Evolutionary conservation across 768 basidiomycete species (phyloP), one percentile per base, ranked within the genome.

Genomic region (Boletus speciosus): DNA sequence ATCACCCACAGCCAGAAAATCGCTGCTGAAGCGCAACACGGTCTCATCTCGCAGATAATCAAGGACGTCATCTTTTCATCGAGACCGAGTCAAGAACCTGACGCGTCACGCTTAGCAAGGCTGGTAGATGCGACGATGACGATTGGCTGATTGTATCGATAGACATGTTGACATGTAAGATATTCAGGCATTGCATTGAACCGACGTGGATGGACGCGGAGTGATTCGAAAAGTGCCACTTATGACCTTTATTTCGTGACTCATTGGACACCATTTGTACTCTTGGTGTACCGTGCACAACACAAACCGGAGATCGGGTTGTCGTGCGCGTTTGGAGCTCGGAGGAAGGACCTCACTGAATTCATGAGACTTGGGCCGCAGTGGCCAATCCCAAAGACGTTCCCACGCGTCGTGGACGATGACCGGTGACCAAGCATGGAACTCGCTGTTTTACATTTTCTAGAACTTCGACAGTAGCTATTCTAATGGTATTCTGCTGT

Each of bases 21-120:
- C 50, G 85, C 93, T 0, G 80, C 86, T 5, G 94, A 98, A 66
- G 90, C 90, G 1, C 93, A 96, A 61, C 94, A 98, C 61, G 95
- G 93, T 2, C 82, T 98, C 50, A 93, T 97, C 56, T 79, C 93
- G 2, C 95, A 98, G 66, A 84, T 96, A 6, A 79, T 98, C 66
- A 98, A 98, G 68, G 93, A 96, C 58, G 81, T 92, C 41, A 81
- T 98, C 38, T 97, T 98, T 66, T 92, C 90, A 9, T 67, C 70
- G 40, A 72, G 79, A 47, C 77, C 76, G 15, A 58, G 54, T 49
- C 57, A 65, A 46, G 61, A 57, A 41, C 53, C 57, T 0, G 65
- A 68, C 6, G 62, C 62, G 21, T 63, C 55, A 7, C 65, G 59
- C 9, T 57, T 67, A 23, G 51, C 59, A 19, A 75, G 69, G 41